Evolutionary conservation across 2,329 filamentous ascomycete genomes (phyloP).

Genomic region (Rhexocercosporidium sp.): DNA sequence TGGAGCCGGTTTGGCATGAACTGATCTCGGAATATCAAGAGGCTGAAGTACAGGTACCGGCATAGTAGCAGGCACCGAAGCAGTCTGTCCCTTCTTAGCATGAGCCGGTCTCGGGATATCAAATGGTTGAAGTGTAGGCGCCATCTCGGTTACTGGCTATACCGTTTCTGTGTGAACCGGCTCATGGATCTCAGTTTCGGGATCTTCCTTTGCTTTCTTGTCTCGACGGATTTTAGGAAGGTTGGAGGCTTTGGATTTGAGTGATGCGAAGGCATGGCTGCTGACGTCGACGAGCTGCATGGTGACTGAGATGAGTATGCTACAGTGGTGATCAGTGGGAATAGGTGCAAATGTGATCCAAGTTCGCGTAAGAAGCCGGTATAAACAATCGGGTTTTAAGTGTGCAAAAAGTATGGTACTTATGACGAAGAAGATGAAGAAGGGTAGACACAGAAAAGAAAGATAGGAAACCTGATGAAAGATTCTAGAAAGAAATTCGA

Average conservation of each 20-base stretch:
- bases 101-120: constrained; percentile 1
- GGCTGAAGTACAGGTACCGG: neutral
- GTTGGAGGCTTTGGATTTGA: neutral
- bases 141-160: neutral
- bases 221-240: neutral
- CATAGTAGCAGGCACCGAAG: neutral
- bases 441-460: neutral
- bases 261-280: neutral
- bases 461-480: neutral
- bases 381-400: neutral
- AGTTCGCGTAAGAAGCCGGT: neutral
- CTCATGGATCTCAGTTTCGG: neutral
- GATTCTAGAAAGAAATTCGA: neutral
- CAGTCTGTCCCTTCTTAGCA: neutral
- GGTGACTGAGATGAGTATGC: neutral
- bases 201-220: neutral
- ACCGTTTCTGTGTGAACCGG: neutral
- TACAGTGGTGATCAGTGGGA: neutral
- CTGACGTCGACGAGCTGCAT: neutral
- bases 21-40: neutral
- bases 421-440: neutral
- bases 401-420: neutral
- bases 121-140: neutral
- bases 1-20: neutral
- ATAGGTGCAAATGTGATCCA: neutral